phyloP scores from a whole-genome alignment of 305 asterid species.

The Fraxinus paxiana region DNA sequence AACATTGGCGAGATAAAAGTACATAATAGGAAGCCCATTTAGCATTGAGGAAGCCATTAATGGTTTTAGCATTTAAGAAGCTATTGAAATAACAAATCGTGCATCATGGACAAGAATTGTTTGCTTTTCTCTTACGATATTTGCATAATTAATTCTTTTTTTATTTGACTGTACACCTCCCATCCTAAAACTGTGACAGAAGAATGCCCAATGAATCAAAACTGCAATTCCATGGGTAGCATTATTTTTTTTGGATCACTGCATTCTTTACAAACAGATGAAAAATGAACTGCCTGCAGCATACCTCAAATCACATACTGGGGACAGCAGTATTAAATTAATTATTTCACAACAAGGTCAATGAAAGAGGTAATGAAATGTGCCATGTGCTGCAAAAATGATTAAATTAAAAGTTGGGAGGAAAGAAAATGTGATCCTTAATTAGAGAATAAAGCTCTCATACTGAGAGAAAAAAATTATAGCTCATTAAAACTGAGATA shows the following conservation, averaged over 20 bases:
- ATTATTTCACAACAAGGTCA: background rate
- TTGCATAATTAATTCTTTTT: background rate
- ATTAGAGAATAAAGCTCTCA: background rate
- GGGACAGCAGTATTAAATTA: background rate
- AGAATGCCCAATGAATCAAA: constrained; percentile 1
- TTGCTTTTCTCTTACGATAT: background rate
- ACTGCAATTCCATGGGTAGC: constrained; percentile 7
- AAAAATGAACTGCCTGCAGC: background rate
- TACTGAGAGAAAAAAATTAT: background rate
- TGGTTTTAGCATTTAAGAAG: background rate
- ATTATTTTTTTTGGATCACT: constrained; percentile 8
- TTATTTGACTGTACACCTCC: background rate
- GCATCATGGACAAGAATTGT: background rate
- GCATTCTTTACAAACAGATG: background rate
- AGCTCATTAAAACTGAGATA: constrained; percentile 13
- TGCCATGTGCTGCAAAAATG: background rate
- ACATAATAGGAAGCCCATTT: background rate
- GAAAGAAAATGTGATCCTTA: background rate
- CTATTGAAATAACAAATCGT: background rate
- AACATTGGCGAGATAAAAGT: background rate
- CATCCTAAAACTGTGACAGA: background rate
- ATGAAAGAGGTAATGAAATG: background rate
- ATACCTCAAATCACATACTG: background rate
- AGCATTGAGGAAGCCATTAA: background rate
- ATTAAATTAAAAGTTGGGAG: background rate